Evolutionary conservation across 2,329 filamentous ascomycete genomes (phyloP), one percentile per base, ranked within the genome.

Genomic region (Neocatenulostroma microsporum): DNA sequence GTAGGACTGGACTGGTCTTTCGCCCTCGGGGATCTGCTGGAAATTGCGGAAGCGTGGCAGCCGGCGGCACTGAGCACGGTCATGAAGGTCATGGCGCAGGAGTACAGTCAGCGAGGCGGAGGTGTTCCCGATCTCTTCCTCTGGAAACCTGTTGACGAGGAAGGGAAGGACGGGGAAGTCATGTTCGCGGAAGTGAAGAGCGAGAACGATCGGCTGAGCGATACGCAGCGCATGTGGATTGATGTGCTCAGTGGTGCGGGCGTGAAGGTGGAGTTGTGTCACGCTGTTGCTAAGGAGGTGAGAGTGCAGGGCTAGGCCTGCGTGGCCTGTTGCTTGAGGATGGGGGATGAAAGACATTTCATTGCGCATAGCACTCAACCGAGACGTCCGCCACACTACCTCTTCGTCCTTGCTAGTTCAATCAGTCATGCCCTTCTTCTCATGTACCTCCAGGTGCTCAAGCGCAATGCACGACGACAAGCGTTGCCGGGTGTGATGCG

Each of bases 141-240:
- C 2, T 98, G 91, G 91, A 76, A 78, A 51, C 52, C 62, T 17
- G 24, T 27, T 17, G 21, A 26, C 3, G n/a, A n/a, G n/a, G n/a
- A n/a, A n/a, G n/a, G n/a, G n/a, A n/a, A n/a, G n/a, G n/a, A n/a
- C n/a, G 55, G 55, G 4, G 54, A 62, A 41, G 56, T 60, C 40
- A 57, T 60, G 53, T 63, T 63, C 37, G 53, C 59, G 1, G 68
- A 72, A 44, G 68, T 71, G 9, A 72, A 72, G 58, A 70, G 67
- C 43, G 67, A 69, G 57, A 95, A 94, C 62, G 91, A 98, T 69
- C 78, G 87, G 25, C 67, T 98, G 54, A 96, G 89, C 62, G 91
- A 98, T 67, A 94, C 88, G 13, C 91, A 98, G 66, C 70, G 91
- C 50, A 72, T 98, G 48, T 98, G 91, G 91, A 94, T 96, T 53